Base-by-base conservation (phyloP, 2,329 filamentous ascomycete species). In the Endoconidiophora laricicola region DNA sequence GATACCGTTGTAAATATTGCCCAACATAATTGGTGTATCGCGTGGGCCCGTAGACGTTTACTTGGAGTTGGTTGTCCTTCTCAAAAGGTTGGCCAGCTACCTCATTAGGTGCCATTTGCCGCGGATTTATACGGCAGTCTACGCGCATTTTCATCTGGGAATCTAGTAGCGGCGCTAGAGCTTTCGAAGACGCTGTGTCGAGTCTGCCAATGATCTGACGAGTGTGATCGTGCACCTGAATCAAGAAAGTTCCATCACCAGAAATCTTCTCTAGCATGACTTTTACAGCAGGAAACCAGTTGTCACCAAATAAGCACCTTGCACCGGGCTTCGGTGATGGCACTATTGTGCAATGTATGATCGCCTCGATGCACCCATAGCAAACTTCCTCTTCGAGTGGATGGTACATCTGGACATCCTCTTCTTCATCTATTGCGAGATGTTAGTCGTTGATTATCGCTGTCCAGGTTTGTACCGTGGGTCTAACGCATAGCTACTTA, bases 31-130 rank as follows among this genome's bases (percentile, higher is more conserved):
- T 69, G 2, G 75, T 79, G 54, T 75, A 73, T 52, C 77, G 80
- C 37, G 79, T 71, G 5, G 83, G 80, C 1, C 86, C 86, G 58
- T 91, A 95, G 6, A 96, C 61, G 57, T 86, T 85, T 23, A 94
- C 68, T 20, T 83, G 78, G 23, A 90, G 69, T 10, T 69, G 69
- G 54, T 83, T 79, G 2, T 69, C 64, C 18, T 70, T 67, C 1
- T 83, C 86, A 2, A 74, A 76, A 0, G 69, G 61, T 49, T 74
- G 67, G 36, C 86, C 83, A 14, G 75, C 69, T 36, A 69, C 66
- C 57, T 95, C 85, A n/a, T 71, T 72, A 0, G 69, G 65, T 45
- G 69, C 66, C 58, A 77, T 82, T 40, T 70, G 74, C 41, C 86
- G 76, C 4, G 76, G 69, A 6, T 81, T 75, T 10, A 94, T 78